phyloP scores from a whole-genome alignment of 2,329 filamentous ascomycete species.

The Colletotrichum horii region DNA sequence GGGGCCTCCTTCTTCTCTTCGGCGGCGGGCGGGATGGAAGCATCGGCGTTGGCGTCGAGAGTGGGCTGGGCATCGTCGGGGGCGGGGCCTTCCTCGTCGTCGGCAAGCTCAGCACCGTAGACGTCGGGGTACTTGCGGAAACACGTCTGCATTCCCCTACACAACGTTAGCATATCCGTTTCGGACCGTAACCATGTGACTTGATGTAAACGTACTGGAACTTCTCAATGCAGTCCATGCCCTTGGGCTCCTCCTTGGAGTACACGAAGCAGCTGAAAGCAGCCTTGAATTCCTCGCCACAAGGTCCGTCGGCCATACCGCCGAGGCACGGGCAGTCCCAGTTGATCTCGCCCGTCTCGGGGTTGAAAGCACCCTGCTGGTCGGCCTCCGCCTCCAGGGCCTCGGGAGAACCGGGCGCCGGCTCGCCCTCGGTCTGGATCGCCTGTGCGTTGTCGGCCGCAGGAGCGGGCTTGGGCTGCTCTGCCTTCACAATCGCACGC shows the following conservation, averaged over 20 bases:
- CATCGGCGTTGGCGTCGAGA: conserved; percentile 27
- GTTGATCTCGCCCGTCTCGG: conserved; percentile 99
- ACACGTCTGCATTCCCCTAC: conserved; percentile 94
- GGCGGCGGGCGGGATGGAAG: not conserved
- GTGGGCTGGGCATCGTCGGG: conserved; percentile 34
- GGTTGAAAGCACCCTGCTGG: conserved; percentile 94
- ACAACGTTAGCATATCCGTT: conserved; percentile 31
- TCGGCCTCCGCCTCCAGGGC: conserved; percentile 79
- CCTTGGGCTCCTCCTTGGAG: conserved; percentile 93
- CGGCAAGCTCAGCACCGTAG: conserved; percentile 86
- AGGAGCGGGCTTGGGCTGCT: conserved; percentile 27
- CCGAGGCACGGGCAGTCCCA: conserved; percentile 99
- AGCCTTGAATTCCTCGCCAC: conserved; percentile 91
- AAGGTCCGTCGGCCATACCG: conserved; percentile 95
- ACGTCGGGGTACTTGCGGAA: conserved; percentile 92
- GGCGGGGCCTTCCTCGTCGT: conserved; percentile 63
- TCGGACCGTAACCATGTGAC: not conserved
- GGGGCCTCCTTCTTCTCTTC: not conserved
- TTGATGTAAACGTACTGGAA: conserved; percentile 75
- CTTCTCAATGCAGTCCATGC: conserved; percentile 96
- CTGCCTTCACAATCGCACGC: conserved; percentile 43
- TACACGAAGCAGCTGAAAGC: conserved; percentile 99
- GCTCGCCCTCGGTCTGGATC: conserved; percentile 17
- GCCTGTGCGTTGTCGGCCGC: conserved; percentile 22
- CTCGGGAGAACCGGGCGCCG: conserved; percentile 44